Base-by-base conservation (phyloP, 768 basidiomycete genomes). In the Cytidiella melzeri region DNA sequence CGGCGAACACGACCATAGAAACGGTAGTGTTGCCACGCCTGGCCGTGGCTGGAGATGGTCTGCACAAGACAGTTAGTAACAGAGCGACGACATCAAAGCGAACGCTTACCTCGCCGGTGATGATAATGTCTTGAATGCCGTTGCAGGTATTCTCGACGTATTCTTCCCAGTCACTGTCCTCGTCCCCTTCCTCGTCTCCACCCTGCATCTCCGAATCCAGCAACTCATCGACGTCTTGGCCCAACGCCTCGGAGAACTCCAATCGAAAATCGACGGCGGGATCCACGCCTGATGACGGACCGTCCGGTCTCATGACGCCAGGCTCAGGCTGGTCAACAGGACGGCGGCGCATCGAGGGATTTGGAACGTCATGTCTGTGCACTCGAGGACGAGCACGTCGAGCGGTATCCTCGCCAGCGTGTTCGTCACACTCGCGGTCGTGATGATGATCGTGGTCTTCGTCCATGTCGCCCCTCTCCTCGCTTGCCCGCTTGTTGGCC, bases 61-160 rank as follows among this genome's bases (percentile, higher is more conserved):
- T 80, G 51, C 7, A 38, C 37, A n/a, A 52, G 26, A 15, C n/a
- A 11, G 23, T 43, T n/a, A 51, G 30, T 19, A 25, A 12, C 11
- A 5, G 36, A 12, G 21, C 28, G 37, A n/a, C 42, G 38, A 10
- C 6, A 3, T 25, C 11, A 36, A 21, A 25, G 24, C 12, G 36
- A n/a, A 27, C 27, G 43, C 21, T 24, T 49, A 82, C 81, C 64
- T 75, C 72, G 46, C 84, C 84, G 11, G 75, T 76, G 53, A 87
- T 62, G 25, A 84, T 68, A 41, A 82, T 75, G 55, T 87, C 84
- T 47, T 64, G 65, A 4, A 84, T 71, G 1, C 84, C 83, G 26
- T 67, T 61, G 47, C 86, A 87, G 19, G 50, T 47, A 51, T 48
- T 52, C 28, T 49, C 54, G 53, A 41, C 63, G 60, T 56, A 57